phyloP scores from a whole-genome alignment of 306 rosid species.

The Boehmeria nivea region DNA sequence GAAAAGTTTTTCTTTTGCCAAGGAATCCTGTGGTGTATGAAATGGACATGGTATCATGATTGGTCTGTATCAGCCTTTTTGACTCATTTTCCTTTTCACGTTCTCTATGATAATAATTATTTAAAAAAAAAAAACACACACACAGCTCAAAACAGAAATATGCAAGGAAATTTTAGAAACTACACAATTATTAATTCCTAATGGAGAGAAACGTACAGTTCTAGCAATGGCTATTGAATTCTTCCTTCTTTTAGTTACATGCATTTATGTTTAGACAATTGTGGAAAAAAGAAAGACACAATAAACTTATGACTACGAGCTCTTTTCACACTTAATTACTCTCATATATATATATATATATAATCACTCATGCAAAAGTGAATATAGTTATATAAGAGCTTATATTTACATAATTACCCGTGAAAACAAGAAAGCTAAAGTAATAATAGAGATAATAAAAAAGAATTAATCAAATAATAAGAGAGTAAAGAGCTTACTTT shows the following conservation, averaged over 20 bases:
- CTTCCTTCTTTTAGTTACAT: too few species aligned
- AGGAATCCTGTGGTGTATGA: neutral
- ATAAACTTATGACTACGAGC: too few species aligned
- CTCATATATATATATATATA: too few species aligned
- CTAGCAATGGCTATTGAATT: neutral
- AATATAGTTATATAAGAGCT: neutral
- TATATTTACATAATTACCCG: neutral
- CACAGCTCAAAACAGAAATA: too few species aligned
- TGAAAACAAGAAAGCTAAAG: too few species aligned
- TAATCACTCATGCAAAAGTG: neutral
- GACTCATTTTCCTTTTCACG: neutral
- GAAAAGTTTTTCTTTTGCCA: neutral
- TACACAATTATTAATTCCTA: neutral
- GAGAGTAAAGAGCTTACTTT: conserved; percentile 33
- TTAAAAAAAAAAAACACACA: too few species aligned
- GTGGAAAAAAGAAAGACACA: too few species aligned
- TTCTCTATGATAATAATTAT: neutral
- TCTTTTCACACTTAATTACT: too few species aligned
- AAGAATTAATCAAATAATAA: neutral
- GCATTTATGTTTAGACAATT: too few species aligned
- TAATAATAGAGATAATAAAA: too few species aligned
- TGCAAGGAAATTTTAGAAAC: too few species aligned
- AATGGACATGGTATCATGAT: conserved; percentile 1
- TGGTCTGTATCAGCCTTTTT: conserved; percentile 5
- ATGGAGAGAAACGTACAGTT: neutral